phyloP scores from a whole-genome alignment of 2,329 filamentous ascomycete genomes.

The Fusarium compactum region DNA sequence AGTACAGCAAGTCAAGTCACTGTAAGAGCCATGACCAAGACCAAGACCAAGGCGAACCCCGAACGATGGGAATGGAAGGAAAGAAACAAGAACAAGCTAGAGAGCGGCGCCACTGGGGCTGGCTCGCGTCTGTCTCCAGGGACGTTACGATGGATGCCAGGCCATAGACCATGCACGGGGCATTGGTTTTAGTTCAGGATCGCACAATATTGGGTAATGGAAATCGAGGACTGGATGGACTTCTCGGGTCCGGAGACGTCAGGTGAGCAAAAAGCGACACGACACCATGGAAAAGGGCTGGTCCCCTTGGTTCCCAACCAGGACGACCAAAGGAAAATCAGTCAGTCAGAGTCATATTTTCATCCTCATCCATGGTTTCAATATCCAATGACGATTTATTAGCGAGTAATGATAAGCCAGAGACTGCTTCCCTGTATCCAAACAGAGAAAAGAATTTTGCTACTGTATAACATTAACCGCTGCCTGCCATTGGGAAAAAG shows the following conservation, averaged over 20 bases:
- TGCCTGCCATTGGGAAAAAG: slow-evolving; percentile 33
- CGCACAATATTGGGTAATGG: slow-evolving; percentile 61
- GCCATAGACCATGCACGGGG: slow-evolving; percentile 40
- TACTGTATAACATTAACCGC: slow-evolving; percentile 11
- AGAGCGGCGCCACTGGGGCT: slow-evolving; percentile 36
- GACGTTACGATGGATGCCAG: slow-evolving; percentile 20
- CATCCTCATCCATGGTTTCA: slow-evolving; percentile 5
- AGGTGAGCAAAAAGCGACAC: slow-evolving; percentile 46
- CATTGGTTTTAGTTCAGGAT: slow-evolving; percentile 49
- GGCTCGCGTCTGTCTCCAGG: slow-evolving; percentile 24
- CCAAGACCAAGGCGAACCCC: slow-evolving; percentile 37
- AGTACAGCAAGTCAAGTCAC: not conserved
- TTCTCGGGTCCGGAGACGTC: slow-evolving; percentile 40
- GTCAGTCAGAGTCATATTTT: slow-evolving; percentile 7
- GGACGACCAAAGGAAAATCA: slow-evolving; percentile 2
- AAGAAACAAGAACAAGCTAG: slow-evolving; percentile 21
- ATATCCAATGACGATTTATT: slow-evolving; percentile 35
- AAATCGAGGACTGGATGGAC: slow-evolving; percentile 60
- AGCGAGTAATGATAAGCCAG: slow-evolving; percentile 32
- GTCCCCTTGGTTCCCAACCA: slow-evolving; percentile 1
- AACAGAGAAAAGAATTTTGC: slow-evolving; percentile 36
- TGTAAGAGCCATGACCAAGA: slow-evolving; percentile 6
- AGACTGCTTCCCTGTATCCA: slow-evolving; percentile 28
- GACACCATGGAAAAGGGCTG: slow-evolving; percentile 42
- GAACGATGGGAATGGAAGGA: slow-evolving; percentile 29